phyloP scores from a whole-genome alignment of 2,329 filamentous ascomycete genomes.

The Trichocomaceae sp. region DNA sequence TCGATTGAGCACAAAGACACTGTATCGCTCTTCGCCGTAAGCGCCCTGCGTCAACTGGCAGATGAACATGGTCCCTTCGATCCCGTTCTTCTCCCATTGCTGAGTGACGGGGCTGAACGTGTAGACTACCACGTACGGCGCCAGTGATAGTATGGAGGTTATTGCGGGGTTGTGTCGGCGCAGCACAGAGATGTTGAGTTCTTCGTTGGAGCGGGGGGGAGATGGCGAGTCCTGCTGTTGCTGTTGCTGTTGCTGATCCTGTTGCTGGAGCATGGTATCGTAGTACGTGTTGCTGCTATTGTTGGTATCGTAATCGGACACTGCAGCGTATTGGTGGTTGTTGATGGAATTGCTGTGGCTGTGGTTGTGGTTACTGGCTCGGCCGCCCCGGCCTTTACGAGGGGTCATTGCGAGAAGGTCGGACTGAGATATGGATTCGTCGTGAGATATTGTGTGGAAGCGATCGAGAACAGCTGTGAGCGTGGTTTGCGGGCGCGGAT shows the following conservation, averaged over 20 bases:
- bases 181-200: conserved; percentile 81
- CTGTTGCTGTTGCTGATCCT: conserved; percentile 12
- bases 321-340: conserved; percentile 16
- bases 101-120: conserved; percentile 59
- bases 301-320: conserved; percentile 56
- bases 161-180: conserved; percentile 73
- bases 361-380: conserved; percentile 23
- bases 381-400: conserved; percentile 25
- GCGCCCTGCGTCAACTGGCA: conserved; percentile 53
- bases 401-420: conserved; percentile 22
- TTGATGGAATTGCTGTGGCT: conserved; percentile 17
- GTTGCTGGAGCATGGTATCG: conserved; percentile 24
- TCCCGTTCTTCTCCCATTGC: conserved; percentile 75
- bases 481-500: background rate
- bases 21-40: conserved; percentile 44
- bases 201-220: conserved; percentile 62
- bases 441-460: background rate
- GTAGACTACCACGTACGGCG: conserved; percentile 82
- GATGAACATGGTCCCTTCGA: conserved; percentile 85
- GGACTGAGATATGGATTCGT: background rate
- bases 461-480: too few species aligned
- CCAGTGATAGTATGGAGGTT: conserved; percentile 66
- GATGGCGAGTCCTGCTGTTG: conserved; percentile 30
- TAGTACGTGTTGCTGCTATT: conserved; percentile 33
- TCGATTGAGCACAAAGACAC: conserved; percentile 66